Conservation (phyloP, 371 early-diverging fungal genomes). For the Circinella minor region DNA sequence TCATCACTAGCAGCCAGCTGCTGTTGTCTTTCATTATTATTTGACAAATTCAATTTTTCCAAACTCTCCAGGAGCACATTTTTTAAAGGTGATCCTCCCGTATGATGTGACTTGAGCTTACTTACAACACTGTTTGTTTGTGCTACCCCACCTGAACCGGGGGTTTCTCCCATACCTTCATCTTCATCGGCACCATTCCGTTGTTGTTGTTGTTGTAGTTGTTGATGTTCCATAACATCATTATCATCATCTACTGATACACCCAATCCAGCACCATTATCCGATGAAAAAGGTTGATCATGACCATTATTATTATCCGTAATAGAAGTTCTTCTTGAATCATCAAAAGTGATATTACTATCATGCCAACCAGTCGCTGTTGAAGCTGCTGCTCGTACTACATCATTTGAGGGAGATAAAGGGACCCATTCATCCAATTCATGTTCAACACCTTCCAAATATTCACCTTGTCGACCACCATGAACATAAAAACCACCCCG, state of each 20-base stretch:
- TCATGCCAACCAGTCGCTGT: conserved; percentile 46
- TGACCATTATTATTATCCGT: too few species aligned
- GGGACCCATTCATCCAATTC: conserved; percentile 38
- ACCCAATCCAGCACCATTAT: conserved; percentile 38
- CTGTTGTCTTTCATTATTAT: background rate
- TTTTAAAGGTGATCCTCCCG: conserved; percentile 27
- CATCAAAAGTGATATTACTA: conserved; percentile 14
- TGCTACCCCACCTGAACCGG: too few species aligned
- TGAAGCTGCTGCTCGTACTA: conserved; percentile 29
- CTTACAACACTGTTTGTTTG: conserved; percentile 33
- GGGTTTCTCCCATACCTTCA: conserved; percentile 15
- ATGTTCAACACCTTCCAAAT: conserved; percentile 38
- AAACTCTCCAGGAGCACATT: conserved; percentile 45
- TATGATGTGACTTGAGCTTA: conserved; percentile 32
- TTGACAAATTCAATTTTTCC: conserved; percentile 26
- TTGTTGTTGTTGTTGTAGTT: background rate
- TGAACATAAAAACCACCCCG: conserved; percentile 52
- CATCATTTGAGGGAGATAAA: conserved; percentile 12
- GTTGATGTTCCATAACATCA: conserved; percentile 7
- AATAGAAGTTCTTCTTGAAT: too few species aligned
- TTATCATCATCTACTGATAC: conserved; percentile 29
- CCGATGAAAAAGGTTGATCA: conserved; percentile 21
- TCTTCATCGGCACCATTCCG: background rate
- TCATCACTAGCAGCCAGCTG: conserved; percentile 14
- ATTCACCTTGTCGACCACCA: conserved; percentile 10